Conservation (phyloP, 139 green algal genomes). For the Haematococcus sp. region DNA sequence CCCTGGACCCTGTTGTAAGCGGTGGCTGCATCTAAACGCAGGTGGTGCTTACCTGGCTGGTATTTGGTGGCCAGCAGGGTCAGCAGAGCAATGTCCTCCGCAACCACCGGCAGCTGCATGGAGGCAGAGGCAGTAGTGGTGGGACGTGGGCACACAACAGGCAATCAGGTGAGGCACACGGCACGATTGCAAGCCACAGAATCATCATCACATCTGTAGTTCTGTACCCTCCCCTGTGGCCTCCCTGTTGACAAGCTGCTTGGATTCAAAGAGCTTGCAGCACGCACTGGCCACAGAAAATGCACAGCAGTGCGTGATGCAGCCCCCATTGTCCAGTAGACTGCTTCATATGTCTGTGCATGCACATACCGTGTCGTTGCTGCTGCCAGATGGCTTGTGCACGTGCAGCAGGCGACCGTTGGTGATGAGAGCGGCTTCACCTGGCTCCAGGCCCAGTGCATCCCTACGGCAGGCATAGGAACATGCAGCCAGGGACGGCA, state of each 20-base stretch:
- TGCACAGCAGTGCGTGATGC: no score
- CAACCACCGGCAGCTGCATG: slow-evolving; percentile 16
- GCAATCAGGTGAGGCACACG: no score
- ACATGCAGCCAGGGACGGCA: not conserved
- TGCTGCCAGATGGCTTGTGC: not conserved
- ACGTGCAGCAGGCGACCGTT: slow-evolving; percentile 60
- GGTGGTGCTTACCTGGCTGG: slow-evolving; percentile 21
- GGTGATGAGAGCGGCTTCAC: slow-evolving; percentile 54
- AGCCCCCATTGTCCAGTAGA: no score
- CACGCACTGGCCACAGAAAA: no score
- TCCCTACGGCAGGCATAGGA: slow-evolving; percentile 5
- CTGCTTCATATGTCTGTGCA: not conserved
- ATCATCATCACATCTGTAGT: no score
- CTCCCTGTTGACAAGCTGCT: no score
- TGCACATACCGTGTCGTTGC: not conserved
- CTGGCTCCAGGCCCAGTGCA: slow-evolving; percentile 41
- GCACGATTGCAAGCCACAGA: no score
- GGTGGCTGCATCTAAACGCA: slow-evolving; percentile 15
- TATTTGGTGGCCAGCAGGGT: slow-evolving; percentile 32
- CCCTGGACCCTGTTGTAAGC: not conserved
- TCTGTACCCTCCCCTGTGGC: no score
- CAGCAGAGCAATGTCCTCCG: slow-evolving; percentile 78
- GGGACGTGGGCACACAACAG: no score
- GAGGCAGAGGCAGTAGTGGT: no score
- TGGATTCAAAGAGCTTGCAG: no score